Base-by-base conservation (phyloP, 768 basidiomycete genomes). In the Boletus rubropictus region DNA sequence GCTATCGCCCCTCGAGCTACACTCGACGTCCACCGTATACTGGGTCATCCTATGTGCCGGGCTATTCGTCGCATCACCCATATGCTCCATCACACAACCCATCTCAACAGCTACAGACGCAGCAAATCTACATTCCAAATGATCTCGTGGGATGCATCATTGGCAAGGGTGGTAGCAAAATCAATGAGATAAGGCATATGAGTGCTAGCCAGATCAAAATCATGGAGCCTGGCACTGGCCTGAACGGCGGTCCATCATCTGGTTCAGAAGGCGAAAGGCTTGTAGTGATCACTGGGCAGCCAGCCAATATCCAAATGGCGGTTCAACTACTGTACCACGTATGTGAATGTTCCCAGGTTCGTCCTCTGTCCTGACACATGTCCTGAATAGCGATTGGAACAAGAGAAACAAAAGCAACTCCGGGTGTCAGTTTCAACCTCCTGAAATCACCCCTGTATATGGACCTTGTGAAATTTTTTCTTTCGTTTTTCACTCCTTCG, bases 121-220 rank as follows among this genome's bases (percentile, higher is more conserved):
- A 99, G 62, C 92, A 97, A 65, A 96, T 99, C 52, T 99, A 87
- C 66, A 96, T 99, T 54, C 96, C 96, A 7, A 97, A 97, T 62
- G 91, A 96, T 60, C 78, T 98, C 22, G 96, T 99, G 20, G 95
- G 91, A 10, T 90, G 88, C 53, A 92, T 99, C 69, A 99, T 99
- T 57, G 96, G 96, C 35, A 98, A 98, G 67, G 95, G 90, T 17
- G 96, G 96, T 9, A 84, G 86, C 64, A 99, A 98, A 71, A 99
- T 99, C 73, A 98, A 98, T 61, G 96, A 99, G 70, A 96, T 99
- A 53, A 79, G 96, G 55, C 84, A 91, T 54, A 87, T 91, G 80
- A 94, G 90, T 53, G 86, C 86, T 22, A 95, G 93, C 66, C 86
- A 93, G 60, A 97, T 99, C 68, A 92, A 96, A 70, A 97, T 99